Conservation (phyloP, 768 basidiomycete species). For the Mycena haematopus region DNA sequence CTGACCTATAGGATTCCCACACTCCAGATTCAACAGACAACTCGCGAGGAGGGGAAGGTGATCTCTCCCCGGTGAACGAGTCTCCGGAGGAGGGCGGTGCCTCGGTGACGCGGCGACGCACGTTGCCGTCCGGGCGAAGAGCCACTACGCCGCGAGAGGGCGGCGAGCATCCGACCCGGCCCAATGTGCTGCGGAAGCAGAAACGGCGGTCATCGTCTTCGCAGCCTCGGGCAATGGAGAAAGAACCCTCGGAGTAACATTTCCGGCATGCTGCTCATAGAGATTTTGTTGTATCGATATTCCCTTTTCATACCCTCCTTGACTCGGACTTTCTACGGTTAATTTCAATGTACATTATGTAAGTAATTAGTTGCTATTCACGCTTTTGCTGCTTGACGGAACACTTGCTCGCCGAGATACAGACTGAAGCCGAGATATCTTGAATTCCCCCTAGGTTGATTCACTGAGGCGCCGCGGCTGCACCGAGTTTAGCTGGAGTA, state of each 20-base stretch:
- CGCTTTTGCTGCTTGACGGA: no score
- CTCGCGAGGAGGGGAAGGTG: constrained; percentile 27
- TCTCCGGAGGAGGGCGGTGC: constrained; percentile 38
- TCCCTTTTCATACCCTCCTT: constrained; percentile 17
- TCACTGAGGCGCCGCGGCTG: no score
- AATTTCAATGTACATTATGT: constrained; percentile 16
- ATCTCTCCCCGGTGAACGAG: constrained; percentile 58
- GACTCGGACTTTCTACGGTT: constrained; percentile 1
- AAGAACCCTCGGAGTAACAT: constrained; percentile 14
- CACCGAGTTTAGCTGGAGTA: no score
- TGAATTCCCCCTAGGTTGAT: no score
- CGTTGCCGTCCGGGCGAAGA: constrained; percentile 58
- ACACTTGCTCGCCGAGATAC: no score
- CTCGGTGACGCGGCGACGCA: constrained; percentile 65
- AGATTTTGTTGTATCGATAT: constrained; percentile 21
- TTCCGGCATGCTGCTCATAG: not conserved
- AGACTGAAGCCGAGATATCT: no score
- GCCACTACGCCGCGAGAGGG: constrained; percentile 25
- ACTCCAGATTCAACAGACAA: constrained; percentile 31
- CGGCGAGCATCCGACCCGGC: constrained; percentile 28
- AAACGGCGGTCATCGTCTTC: constrained; percentile 53
- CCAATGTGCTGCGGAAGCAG: constrained; percentile 59
- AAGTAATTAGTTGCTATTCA: constrained; percentile 1
- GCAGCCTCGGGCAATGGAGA: constrained; percentile 37
- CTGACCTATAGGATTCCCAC: constrained; percentile 1